phyloP scores from a whole-genome alignment of 495 filamentous ascomycete genomes.

The Penicillium pancosmium region DNA sequence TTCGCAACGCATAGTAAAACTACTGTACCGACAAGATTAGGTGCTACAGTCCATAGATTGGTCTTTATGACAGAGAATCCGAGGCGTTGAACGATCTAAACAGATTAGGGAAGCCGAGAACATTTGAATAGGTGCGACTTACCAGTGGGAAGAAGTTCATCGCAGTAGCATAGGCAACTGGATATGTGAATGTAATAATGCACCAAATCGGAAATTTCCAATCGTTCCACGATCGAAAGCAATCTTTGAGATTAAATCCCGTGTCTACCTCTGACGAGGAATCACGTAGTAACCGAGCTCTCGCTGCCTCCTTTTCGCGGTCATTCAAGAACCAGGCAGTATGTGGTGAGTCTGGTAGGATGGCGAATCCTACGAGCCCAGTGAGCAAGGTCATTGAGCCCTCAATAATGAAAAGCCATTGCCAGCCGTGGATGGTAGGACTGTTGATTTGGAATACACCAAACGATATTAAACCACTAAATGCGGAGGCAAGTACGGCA shows the following conservation, averaged over 20 bases:
- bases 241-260: constrained; percentile 27
- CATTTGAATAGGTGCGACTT: background rate
- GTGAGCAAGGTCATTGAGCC: constrained; percentile 62
- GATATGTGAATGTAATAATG: constrained; percentile 37
- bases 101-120: constrained; percentile 8
- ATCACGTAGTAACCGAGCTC: constrained; percentile 31
- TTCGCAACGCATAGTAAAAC: constrained; percentile 67
- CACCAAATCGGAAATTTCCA: constrained; percentile 42
- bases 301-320: constrained; percentile 49
- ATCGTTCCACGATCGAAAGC: constrained; percentile 35
- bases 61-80: constrained; percentile 63
- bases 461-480: constrained; percentile 65
- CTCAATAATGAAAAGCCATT: constrained; percentile 76
- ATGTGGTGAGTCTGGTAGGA: constrained; percentile 61
- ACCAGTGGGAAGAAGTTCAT: constrained; percentile 42
- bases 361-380: constrained; percentile 61
- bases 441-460: constrained; percentile 69
- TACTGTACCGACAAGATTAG: constrained; percentile 64
- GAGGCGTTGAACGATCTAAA: constrained; percentile 57
- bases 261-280: constrained; percentile 33
- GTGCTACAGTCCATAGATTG: constrained; percentile 72
- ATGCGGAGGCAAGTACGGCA: constrained; percentile 67
- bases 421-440: constrained; percentile 57
- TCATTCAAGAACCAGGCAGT: constrained; percentile 62
- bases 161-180: constrained; percentile 36